These are phyloP conservation scores for Sodiomyces alkalinus DNA, from an alignment of 2,329 filamentous ascomycete genomes.

Conservation along the genomic window DNA sequence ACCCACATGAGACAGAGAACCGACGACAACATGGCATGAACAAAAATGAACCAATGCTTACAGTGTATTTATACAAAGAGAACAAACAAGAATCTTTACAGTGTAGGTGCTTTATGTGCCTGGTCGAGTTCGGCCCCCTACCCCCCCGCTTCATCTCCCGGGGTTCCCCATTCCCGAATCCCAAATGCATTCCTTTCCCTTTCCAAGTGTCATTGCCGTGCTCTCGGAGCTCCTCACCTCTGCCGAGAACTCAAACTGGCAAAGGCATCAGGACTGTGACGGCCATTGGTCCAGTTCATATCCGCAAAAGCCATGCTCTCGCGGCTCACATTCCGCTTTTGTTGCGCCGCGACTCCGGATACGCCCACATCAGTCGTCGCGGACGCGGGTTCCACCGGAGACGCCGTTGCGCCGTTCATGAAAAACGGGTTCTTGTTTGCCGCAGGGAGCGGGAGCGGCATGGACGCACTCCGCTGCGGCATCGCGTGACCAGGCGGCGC, in stretches of 20 bases:
- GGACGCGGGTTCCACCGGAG: conserved; percentile 1
- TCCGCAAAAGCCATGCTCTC: conserved; percentile 56
- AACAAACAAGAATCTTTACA: too few relatives aligned
- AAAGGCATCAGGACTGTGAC: conserved; percentile 70
- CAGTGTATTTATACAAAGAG: too few relatives aligned
- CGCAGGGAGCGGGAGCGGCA: conserved; percentile 17
- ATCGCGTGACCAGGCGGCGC: conserved; percentile 13
- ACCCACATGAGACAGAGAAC: too few relatives aligned
- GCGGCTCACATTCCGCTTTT: conserved; percentile 38
- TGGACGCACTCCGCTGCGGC: conserved; percentile 14
- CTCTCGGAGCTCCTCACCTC: conserved; percentile 12
- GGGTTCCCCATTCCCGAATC: neutral
- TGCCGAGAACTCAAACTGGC: conserved; percentile 54
- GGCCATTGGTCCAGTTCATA: conserved; percentile 50
- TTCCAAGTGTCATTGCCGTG: neutral
- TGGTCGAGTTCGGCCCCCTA: too few relatives aligned
- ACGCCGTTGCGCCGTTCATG: conserved; percentile 14
- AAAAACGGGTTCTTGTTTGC: conserved; percentile 45
- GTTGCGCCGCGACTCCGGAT: conserved; percentile 8
- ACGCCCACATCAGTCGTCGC: too few relatives aligned
- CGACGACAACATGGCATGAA: too few relatives aligned
- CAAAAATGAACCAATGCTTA: too few relatives aligned
- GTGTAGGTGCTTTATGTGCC: too few relatives aligned
- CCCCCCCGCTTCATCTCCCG: too few relatives aligned
- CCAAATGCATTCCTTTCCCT: neutral